These are phyloP conservation scores for Osmanthus fragrans DNA, from an alignment of 257 asterid genomes.

Conservation along the genomic window DNA sequence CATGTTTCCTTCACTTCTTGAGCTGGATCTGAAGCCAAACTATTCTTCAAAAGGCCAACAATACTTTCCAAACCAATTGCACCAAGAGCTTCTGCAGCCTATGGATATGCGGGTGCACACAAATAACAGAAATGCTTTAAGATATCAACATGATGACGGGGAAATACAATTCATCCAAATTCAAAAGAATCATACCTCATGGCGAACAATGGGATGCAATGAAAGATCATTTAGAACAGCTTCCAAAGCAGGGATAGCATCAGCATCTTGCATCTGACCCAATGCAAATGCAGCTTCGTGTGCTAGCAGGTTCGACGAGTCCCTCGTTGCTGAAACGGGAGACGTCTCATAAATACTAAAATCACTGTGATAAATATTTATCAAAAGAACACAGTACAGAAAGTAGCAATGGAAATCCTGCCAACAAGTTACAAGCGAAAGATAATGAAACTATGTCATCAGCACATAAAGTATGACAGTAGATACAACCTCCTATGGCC, in stretches of 20 bases:
- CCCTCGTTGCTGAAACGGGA: conserved; percentile 63
- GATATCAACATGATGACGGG: not conserved
- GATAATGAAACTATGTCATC: not conserved
- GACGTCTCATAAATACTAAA: not conserved
- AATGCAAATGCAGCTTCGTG: conserved; percentile 99
- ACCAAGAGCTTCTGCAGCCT: conserved; percentile 91
- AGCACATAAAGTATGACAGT: not conserved
- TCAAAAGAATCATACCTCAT: conserved; percentile 43
- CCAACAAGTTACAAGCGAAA: not conserved
- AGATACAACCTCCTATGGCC: not conserved
- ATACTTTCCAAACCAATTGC: conserved; percentile 62
- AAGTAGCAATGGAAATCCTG: not conserved
- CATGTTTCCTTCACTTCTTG: conserved; percentile 94
- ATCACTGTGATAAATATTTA: not conserved
- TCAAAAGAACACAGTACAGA: not conserved
- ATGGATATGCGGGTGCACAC: conserved; percentile 14
- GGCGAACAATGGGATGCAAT: conserved; percentile 91
- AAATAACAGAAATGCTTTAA: conserved; percentile 9
- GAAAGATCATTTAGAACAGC: conserved; percentile 74
- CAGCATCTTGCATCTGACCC: conserved; percentile 97
- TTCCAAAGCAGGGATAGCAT: conserved; percentile 83
- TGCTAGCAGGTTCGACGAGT: conserved; percentile 82
- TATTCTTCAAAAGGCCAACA: conserved; percentile 52
- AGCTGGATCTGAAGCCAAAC: conserved; percentile 84
- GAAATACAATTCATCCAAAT: not conserved